These are phyloP conservation scores for Tilletia horrida DNA, from an alignment of 1,284 basidiomycete species.

Conservation along the genomic window DNA sequence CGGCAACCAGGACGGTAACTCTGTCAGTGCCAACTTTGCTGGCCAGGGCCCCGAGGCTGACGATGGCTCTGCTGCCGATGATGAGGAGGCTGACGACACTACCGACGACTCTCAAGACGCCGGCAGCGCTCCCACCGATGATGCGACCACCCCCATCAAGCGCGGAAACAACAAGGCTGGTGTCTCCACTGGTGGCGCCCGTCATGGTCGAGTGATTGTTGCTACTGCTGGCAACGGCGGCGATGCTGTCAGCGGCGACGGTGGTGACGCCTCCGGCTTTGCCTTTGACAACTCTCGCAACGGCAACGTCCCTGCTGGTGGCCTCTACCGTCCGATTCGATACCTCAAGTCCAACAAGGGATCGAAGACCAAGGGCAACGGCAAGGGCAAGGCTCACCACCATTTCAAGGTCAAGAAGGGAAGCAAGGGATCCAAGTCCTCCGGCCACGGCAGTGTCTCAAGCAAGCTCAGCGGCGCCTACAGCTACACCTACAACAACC, in stretches of 20 bases:
- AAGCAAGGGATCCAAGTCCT: not conserved
- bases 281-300: constrained; percentile 11
- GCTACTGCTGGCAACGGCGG: constrained; percentile 21
- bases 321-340: not conserved
- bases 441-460: not conserved
- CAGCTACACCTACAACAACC: not conserved
- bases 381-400: not conserved
- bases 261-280: not conserved
- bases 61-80: not conserved
- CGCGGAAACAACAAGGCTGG: constrained; percentile 8
- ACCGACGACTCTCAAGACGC: not conserved
- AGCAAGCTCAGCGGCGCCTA: not conserved
- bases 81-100: not conserved
- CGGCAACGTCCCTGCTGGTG: not conserved
- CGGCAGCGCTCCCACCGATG: not conserved
- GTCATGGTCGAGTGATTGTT: constrained; percentile 16
- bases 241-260: constrained; percentile 4
- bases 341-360: constrained; percentile 1
- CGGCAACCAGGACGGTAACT: constrained; percentile 5
- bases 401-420: constrained; percentile 7
- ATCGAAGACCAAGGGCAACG: not conserved
- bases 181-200: not conserved
- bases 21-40: not conserved
- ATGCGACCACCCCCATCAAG: constrained; percentile 1
- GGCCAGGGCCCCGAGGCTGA: not conserved